Base-by-base conservation (phyloP, 306 rosid species). In the Cicer bijugum region DNA sequence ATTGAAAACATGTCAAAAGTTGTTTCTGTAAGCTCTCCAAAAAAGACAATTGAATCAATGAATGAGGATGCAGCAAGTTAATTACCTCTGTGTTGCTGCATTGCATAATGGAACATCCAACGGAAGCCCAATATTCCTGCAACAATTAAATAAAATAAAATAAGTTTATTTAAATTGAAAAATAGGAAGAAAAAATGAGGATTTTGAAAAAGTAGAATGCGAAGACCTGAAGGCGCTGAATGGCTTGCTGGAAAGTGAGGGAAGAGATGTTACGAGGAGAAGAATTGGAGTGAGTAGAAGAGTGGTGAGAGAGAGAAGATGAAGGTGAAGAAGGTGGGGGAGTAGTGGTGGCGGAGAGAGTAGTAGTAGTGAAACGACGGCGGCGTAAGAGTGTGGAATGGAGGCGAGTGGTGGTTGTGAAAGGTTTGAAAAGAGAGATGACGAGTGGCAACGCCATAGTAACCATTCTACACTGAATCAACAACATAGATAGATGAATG, bases 91-190 rank as follows among this genome's bases (percentile, higher is more conserved):
- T 93, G 82, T 91, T 93, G 90, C 98, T 89, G 83, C 98, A 93
- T 86, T 93, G 98, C 98, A 93, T 91, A 62, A 93, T 83, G 62
- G 98, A 91, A 78, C 98, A 93, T 68, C 98, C 98, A 71, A 93
- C 97, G 0, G 98, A 93, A 71, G 97, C 97, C 98, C 98, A 93
- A 51, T 93, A 93, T 81, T 93, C 96, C 94, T 93, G 83, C 42
- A 78, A 50, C 71, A 76, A n/a, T 51, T 47, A 51, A 45, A 37
- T 23, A n/a, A 14, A n/a, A 14, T 4, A n/a, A 15, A 69, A 69
- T 6, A 69, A 8, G 10, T 2, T 35, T 37, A 35, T 46, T 33
- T 1, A 3, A 23, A 9, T 4, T 8, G 1, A 51, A 50, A 69
- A 69, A 0, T 6, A n/a, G 38, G 15, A 56, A 14, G 19, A 50